Base-by-base conservation (phyloP, 352 stramenopile genomes). In the Phytophthora agathidicida region DNA sequence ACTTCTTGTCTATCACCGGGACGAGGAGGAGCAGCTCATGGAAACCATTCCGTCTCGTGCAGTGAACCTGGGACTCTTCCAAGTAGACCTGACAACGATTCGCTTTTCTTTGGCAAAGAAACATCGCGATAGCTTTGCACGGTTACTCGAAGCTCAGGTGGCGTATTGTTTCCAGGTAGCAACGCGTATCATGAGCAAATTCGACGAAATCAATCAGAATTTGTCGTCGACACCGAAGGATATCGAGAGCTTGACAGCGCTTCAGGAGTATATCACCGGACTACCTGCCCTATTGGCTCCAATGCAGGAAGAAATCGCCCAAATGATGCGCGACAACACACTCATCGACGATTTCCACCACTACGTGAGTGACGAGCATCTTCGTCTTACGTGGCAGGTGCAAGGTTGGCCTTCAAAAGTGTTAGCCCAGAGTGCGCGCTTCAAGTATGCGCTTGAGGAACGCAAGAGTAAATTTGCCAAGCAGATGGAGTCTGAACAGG, bases 401-500 rank as follows among this genome's bases (percentile, higher is more conserved):
- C 86, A 96, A 45, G 86, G 88, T 10, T 97, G 89, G 81, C 94
- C 94, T 1, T 89, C 80, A n/a, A 94, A 94, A 50, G 93, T 98
- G 26, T 28, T 83, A 5, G 77, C 86, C 7, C 89, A 97, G 51
- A 92, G 86, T 42, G 61, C 80, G 4, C 72, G 82, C 1, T 91
- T 93, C 50, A 91, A 95, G 28, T 80, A 66, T 20, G 77, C 75
- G 3, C 73, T 96, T 4, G 83, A 94, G 5, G 77, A 96, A 33
- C 85, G 83, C 9, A 97, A 97, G 51, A 63, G 71, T 6, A 88
- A 89, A 48, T 98, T 97, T 54, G 76, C 91, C 5, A 93, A 96
- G 46, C 86, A 97, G 46, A 98, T 98, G 93, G 86, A 97, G 43
- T 90, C 91, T 0, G 94, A 98, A 59, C 95, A 98, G 60, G 84